Percentiles rank a stretch among this genome's conserved stretches.
These are phyloP conservation scores for Acanthamoeba lenticulata DNA, from an alignment of 208 protist species.

Conservation along the genomic window DNA sequence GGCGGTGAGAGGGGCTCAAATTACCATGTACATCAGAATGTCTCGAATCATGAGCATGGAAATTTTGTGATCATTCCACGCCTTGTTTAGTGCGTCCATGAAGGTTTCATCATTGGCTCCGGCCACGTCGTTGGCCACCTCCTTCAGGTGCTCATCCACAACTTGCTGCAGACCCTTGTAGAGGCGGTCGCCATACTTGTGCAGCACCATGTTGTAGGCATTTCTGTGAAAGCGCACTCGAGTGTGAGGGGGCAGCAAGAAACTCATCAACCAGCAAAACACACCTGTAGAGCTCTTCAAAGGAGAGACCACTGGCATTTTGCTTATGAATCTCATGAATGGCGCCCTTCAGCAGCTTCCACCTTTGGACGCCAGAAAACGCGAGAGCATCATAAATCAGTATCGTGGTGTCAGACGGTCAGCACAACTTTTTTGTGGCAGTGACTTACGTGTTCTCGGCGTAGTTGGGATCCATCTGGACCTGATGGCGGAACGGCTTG, in stretches of 20 bases:
- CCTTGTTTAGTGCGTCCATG: slow-evolving; percentile 78
- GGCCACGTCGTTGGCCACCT: slow-evolving; percentile 67
- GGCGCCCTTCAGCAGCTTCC: slow-evolving; percentile 78
- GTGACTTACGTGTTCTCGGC: slow-evolving; percentile 74
- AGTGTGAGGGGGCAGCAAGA: not conserved
- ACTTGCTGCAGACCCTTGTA: slow-evolving; percentile 82
- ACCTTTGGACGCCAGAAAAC: not conserved
- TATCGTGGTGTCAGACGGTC: not conserved
- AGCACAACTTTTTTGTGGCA: not conserved
- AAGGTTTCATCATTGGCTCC: slow-evolving; percentile 79
- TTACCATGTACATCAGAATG: slow-evolving; percentile 91
- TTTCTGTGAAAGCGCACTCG: slow-evolving; percentile 70
- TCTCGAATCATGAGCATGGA: slow-evolving; percentile 88
- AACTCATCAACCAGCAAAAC: not conserved
- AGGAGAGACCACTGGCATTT: slow-evolving; percentile 83
- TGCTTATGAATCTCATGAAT: slow-evolving; percentile 86
- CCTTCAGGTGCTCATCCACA: slow-evolving; percentile 78
- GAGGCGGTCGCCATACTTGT: slow-evolving; percentile 86
- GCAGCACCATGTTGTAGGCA: slow-evolving; percentile 88
- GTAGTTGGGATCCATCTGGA: slow-evolving; percentile 71
- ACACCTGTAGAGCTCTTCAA: slow-evolving; percentile 88
- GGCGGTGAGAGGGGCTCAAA: not conserved
- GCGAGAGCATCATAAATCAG: not conserved
- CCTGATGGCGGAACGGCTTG: slow-evolving; percentile 63
- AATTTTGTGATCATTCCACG: slow-evolving; percentile 86